Base-by-base conservation (phyloP, 2,329 filamentous ascomycete genomes). In the Phialophora chinensis region DNA sequence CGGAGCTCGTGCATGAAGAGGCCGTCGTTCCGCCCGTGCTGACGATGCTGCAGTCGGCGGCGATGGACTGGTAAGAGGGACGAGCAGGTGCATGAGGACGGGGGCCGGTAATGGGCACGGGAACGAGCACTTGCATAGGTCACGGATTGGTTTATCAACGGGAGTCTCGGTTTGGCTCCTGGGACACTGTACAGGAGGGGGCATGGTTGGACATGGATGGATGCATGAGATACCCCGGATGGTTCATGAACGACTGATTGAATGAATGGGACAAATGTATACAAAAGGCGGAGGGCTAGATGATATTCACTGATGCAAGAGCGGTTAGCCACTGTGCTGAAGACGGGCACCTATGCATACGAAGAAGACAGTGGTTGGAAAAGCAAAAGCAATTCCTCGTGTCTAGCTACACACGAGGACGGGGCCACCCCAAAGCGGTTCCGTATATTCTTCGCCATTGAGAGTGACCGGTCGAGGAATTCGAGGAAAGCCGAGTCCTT, bases 21-120 rank as follows among this genome's bases (percentile, higher is more conserved):
- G 76, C 76, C 11, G 71, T 75, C 17, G 66, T 82, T 63, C 74
- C 71, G 27, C 79, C 80, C 49, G 75, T 80, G 1, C 69, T 79
- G 38, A 73, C 75, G 23, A 50, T 76, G 7, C 71, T 82, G 65
- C 76, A 79, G 69, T 73, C 78, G 52, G 73, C 72, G 31, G 74
- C 58, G 2, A 70, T 81, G 68, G 76, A 78, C 62, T 81, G 79
- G 79, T 81, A 42, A 62, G 2, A 29, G n/a, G 12, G 4, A 12
- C 49, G 20, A 8, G 14, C 7, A 44, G 38, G n/a, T 52, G 49
- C 47, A 25, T 50, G 5, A 12, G 20, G 7, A 20, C 10, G 47
- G n/a, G 12, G 35, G 14, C 12, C 35, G 35, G 23, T 50, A 27
- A 27, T 8, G 8, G 20, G 49, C 1, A 27, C 8, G 8, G 49